Evolutionary conservation across 1,139 yeast species (phyloP), one percentile per base, ranked within the genome.

Genomic region (Torulaspora pretoriensis): DNA sequence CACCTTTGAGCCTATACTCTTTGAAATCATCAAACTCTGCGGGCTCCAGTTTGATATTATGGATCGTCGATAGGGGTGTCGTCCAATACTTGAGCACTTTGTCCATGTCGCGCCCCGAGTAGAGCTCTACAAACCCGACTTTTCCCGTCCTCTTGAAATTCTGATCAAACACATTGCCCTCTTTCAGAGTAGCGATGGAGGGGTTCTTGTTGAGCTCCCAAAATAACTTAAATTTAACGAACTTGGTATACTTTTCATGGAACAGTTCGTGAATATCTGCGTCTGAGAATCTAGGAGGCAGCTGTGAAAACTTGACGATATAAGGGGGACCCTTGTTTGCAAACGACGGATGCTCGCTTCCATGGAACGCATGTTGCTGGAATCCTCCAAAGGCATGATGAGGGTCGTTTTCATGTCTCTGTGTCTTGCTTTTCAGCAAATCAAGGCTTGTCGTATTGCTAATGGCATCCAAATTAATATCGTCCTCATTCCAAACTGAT

Each of bases 61-160:
- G 56, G 24, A 61, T 50, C 25, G 61, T 64, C 37, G 45, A 49
- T 40, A 63, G 46, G 14, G 67, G 67, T 9, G 44, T 34, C 1
- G 46, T 35, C 66, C 65, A 60, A 42, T 55, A 56, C 31, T 50
- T 53, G 39, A 65, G 44, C 26, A 67, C 67, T 49, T 68, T 77
- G 33, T 69, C 65, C 58, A 75, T 63, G 51, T 79, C 84, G 24
- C 69, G 68, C 29, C 66, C 64, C 8, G 74, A 64, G 22, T 65
- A 63, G 49, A 80, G 64, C 59, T 81, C 86, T 4, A 80, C 83
- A 64, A 80, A 80, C 4, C 83, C 80, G n/a, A 78, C 78, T 56
- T 77, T 79, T 46, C 69, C 70, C 31, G 56, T 60, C 32, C 59
- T 57, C 39, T 64, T 64, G 38, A 68, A 57, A 25, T 64, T 52